Percentiles rank a stretch among this genome's conserved stretches.
Evolutionary conservation across 768 basidiomycete genomes (phyloP).

Genomic region (Naganishia friedmannii): DNA sequence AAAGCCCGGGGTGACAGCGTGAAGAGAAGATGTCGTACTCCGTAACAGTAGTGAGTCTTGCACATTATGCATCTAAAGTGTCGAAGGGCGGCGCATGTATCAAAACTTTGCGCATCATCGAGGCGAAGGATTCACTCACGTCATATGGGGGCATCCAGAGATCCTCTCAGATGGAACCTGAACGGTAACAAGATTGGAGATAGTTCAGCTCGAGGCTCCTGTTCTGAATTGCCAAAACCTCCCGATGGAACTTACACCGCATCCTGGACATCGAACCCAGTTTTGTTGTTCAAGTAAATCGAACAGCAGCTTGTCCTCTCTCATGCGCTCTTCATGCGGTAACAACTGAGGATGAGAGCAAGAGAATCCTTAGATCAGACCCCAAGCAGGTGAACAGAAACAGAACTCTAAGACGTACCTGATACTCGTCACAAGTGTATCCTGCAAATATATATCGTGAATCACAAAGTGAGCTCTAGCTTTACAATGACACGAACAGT

Average conservation of each 20-base stretch:
- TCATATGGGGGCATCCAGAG: constrained; percentile 11
- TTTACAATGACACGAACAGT: background rate
- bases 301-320: constrained; percentile 12
- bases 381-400: background rate
- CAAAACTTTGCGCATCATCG: background rate
- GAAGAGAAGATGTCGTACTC: background rate
- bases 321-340: background rate
- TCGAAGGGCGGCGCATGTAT: background rate
- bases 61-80: background rate
- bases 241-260: background rate
- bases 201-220: too few species aligned
- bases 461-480: background rate
- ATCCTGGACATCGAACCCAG: constrained; percentile 11
- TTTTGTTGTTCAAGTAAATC: background rate
- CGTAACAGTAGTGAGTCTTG: constrained; percentile 12
- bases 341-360: background rate
- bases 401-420: background rate
- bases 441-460: background rate
- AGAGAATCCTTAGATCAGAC: background rate
- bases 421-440: constrained; percentile 12
- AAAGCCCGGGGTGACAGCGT: background rate
- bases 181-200: background rate
- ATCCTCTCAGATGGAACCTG: constrained; percentile 16
- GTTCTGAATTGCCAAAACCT: background rate
- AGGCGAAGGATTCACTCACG: background rate